Evolutionary conservation across 352 stramenopile genomes (phyloP).

Genomic region (Pythium myriotylum): DNA sequence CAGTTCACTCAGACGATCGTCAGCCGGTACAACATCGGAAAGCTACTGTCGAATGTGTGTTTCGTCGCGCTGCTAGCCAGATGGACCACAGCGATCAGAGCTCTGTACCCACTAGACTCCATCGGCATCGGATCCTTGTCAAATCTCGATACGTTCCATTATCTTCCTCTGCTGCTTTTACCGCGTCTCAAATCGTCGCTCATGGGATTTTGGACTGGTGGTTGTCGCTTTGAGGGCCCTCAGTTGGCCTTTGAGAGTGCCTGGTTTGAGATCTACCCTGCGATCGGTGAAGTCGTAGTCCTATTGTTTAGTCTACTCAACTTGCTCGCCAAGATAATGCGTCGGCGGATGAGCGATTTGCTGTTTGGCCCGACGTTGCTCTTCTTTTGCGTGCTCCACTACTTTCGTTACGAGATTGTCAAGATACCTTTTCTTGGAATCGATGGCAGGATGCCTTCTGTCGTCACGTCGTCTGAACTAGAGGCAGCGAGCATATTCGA

Average conservation of each 20-base stretch:
- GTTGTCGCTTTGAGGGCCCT: constrained; percentile 35
- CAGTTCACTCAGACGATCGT: constrained; percentile 1
- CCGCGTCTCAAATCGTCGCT: constrained; percentile 25
- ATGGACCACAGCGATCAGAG: constrained; percentile 25
- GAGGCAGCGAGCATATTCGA: constrained; percentile 20
- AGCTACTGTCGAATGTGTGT: constrained; percentile 32
- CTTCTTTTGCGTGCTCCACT: constrained; percentile 29
- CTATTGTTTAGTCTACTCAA: constrained; percentile 38
- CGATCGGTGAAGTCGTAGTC: constrained; percentile 25
- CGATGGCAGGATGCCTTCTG: constrained; percentile 26
- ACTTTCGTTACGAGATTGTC: constrained; percentile 27
- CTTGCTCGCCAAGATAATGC: constrained; percentile 22
- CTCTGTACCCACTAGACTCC: constrained; percentile 7
- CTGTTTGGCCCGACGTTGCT: constrained; percentile 37
- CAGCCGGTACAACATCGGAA: constrained; percentile 28
- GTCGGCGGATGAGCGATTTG: constrained; percentile 29
- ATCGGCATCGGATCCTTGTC: constrained; percentile 23
- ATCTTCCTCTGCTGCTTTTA: constrained; percentile 18
- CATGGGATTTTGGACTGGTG: constrained; percentile 26
- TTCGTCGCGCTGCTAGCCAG: constrained; percentile 27
- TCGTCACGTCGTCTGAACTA: constrained; percentile 29
- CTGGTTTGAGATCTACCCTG: constrained; percentile 42
- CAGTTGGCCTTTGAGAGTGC: constrained; percentile 26
- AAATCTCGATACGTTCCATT: constrained; percentile 16
- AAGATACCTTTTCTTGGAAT: constrained; percentile 13